These are phyloP conservation scores for Pistacia atlantica DNA, from an alignment of 345 rosid genomes.

Conservation along the genomic window DNA sequence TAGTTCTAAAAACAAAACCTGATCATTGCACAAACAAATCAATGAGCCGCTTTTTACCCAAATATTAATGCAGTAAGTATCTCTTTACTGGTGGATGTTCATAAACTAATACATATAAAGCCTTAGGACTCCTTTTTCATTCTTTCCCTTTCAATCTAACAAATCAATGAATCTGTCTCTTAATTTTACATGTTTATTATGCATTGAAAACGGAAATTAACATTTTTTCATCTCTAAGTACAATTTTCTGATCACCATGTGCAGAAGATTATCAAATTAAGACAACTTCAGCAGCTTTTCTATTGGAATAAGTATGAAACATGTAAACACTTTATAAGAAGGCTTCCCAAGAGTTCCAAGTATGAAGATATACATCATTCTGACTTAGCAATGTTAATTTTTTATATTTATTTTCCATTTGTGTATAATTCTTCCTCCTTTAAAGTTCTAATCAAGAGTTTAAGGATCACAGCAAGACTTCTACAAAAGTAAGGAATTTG, in stretches of 20 bases:
- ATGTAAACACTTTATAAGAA: neutral
- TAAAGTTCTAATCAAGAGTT: neutral
- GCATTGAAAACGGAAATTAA: neutral
- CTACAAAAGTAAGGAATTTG: neutral
- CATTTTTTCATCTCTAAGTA: neutral
- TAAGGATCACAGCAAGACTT: neutral
- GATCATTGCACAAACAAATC: constrained; percentile 24
- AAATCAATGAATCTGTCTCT: neutral
- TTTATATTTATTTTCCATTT: neutral
- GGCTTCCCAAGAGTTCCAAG: neutral
- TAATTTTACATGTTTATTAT: neutral
- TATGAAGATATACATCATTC: neutral
- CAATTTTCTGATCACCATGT: neutral
- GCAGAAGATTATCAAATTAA: neutral
- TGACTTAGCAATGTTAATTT: neutral
- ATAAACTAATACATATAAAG: neutral
- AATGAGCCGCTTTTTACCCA: neutral
- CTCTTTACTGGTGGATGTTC: neutral
- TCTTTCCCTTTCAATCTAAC: neutral
- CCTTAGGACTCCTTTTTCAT: neutral
- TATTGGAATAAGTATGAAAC: neutral
- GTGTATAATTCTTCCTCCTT: neutral
- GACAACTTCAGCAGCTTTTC: constrained; percentile 1
- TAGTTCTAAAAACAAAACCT: constrained; percentile 59
- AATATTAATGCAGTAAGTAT: neutral